Evolutionary conservation across 306 rosid species (phyloP).

Genomic region (Arachis stenosperma): DNA sequence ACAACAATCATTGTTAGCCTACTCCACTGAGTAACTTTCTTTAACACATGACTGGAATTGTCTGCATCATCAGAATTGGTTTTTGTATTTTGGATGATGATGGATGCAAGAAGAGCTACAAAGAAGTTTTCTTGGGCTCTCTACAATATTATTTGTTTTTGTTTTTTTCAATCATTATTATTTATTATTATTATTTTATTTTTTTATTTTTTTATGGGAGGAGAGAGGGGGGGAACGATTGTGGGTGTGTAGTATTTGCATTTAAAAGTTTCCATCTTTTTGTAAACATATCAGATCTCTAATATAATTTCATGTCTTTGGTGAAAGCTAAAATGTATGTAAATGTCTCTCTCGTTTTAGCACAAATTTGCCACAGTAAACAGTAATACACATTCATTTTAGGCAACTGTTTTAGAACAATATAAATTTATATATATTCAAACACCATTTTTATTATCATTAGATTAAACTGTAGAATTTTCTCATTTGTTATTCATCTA

Average conservation of each 20-base stretch:
- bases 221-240: background rate
- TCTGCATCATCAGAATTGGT: slow-evolving; percentile 9
- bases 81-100: slow-evolving; percentile 17
- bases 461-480: too few species aligned
- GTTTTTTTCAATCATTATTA: too few species aligned
- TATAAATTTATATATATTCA: too few species aligned
- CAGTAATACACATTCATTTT: too few species aligned
- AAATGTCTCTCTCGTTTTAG: too few species aligned
- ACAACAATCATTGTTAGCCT: slow-evolving; percentile 1
- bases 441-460: too few species aligned
- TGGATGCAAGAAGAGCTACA: slow-evolving; percentile 1
- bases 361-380: too few species aligned
- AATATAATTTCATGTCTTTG: background rate
- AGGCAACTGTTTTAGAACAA: too few species aligned
- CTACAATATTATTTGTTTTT: background rate
- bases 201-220: slow-evolving; percentile 9
- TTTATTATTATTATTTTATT: background rate
- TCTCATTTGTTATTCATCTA: too few species aligned
- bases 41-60: background rate
- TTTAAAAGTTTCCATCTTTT: slow-evolving; percentile 2
- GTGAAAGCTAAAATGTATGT: too few species aligned
- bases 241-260: slow-evolving; percentile 11
- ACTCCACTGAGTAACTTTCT: background rate
- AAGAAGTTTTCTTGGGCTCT: slow-evolving; percentile 1
- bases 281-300: slow-evolving; percentile 27